Base-by-base conservation (phyloP, 371 early-diverging fungal species). In the Syncephalis plumigaleata region DNA sequence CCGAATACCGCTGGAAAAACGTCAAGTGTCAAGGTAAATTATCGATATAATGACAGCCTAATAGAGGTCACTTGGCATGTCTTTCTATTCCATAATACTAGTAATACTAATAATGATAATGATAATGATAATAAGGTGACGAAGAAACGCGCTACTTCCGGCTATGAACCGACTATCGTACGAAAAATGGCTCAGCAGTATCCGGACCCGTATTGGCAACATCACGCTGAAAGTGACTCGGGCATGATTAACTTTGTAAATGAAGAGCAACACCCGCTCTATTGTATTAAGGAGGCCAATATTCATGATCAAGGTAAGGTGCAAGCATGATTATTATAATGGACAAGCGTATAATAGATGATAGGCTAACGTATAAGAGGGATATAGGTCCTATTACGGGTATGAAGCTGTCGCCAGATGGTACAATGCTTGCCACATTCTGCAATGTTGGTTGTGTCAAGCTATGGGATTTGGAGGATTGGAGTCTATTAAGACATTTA, bases 341-440 rank as follows among this genome's bases (percentile, higher is more conserved):
- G 3, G 31, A 36, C 20, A 13, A 15, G 22, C 31, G 2, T 16
- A 13, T 16, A 13, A 22, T 38, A 22, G 15, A 47, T 16, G 8
- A n/a, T 27, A n/a, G n/a, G n/a, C n/a, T n/a, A n/a, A n/a, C n/a
- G n/a, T n/a, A n/a, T n/a, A n/a, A n/a, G n/a, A n/a, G 1, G 11
- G 13, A 27, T 7, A 27, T 16, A 58, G 79, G 73, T 50, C 70
- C 82, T 16, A 74, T 84, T 43, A 78, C 79, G 9, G 75, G 87
- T 11, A 81, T 87, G 76, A 62, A 69, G 2, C 61, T 89, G 1
- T 89, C 90, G 0, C 67, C 75, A 1, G 88, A 89, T 55, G 90
- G 89, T 7, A 60, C 71, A 2, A 60, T 91, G 61, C 61, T 91
- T 18, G 90, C 77, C 0, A 87, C 89, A 0, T 85, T 88, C 54